phyloP scores from a whole-genome alignment of 805 yeast species.

The Metschnikowia drakensbergensis region DNA sequence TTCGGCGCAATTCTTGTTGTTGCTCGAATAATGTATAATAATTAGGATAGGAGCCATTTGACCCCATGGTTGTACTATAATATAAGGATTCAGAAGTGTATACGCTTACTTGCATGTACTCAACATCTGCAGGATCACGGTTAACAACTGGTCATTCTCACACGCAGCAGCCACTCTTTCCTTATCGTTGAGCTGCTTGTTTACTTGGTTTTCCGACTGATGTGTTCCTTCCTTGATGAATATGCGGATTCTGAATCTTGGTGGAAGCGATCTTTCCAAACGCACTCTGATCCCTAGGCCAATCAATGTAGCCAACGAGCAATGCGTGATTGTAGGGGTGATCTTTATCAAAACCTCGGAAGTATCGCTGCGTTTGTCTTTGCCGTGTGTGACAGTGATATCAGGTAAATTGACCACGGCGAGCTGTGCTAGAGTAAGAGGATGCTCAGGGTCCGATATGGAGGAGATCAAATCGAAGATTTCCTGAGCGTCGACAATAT shows the following conservation, averaged over 20 bases:
- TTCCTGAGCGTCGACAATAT: constrained; percentile 83
- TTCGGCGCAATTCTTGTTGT: background rate
- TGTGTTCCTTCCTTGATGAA: constrained; percentile 88
- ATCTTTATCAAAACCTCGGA: constrained; percentile 77
- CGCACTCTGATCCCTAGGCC: constrained; percentile 94
- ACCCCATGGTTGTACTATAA: background rate
- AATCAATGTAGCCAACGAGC: constrained; percentile 91
- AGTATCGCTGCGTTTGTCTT: constrained; percentile 41
- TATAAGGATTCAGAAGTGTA: background rate
- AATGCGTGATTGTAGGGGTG: constrained; percentile 97
- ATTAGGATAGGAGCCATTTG: background rate
- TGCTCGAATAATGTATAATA: background rate
- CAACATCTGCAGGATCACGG: constrained; percentile 91
- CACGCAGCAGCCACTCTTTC: constrained; percentile 98
- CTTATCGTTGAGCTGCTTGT: constrained; percentile 94
- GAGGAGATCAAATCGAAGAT: constrained; percentile 34
- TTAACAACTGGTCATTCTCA: constrained; percentile 86
- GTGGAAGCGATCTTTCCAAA: constrained; percentile 82
- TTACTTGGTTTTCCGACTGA: constrained; percentile 93
- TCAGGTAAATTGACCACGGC: constrained; percentile 88
- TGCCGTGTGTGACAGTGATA: constrained; percentile 63
- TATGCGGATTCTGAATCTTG: constrained; percentile 75
- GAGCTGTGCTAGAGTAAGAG: constrained; percentile 86
- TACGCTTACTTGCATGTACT: constrained; percentile 55
- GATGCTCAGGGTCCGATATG: constrained; percentile 87